A percentile compares a stretch with the other conserved stretches of the same genome.
Evolutionary conservation across 768 basidiomycete genomes (phyloP).

Genomic region (Hygrophorus pudorinus): DNA sequence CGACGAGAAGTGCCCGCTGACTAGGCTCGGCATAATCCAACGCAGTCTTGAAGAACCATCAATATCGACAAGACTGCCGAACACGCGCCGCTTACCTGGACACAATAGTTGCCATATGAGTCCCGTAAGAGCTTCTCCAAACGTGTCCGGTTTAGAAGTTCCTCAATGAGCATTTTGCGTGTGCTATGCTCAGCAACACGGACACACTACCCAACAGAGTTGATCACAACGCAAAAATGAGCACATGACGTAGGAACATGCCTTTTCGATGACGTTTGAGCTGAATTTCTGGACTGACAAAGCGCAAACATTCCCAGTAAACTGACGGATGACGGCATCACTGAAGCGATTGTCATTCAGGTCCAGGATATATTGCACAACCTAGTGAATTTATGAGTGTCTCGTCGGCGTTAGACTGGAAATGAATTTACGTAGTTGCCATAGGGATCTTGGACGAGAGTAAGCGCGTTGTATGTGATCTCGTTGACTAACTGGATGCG

Average conservation of each 20-base stretch:
- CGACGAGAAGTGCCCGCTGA: conserved; percentile 87
- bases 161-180: conserved; percentile 90
- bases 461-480: conserved; percentile 97
- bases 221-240: neutral
- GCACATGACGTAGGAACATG: conserved; percentile 14
- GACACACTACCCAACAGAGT: conserved; percentile 41
- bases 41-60: conserved; percentile 56
- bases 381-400: conserved; percentile 31
- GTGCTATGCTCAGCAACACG: conserved; percentile 95
- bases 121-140: conserved; percentile 94
- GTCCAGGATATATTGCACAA: conserved; percentile 97
- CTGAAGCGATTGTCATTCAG: conserved; percentile 98
- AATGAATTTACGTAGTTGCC: conserved; percentile 68
- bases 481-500: conserved; percentile 95
- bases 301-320: conserved; percentile 94
- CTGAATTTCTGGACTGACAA: conserved; percentile 99
- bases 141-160: conserved; percentile 87
- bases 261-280: conserved; percentile 98
- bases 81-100: conserved; percentile 45
- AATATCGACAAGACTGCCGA: conserved; percentile 6
- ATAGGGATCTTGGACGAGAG: conserved; percentile 95
- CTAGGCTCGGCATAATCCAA: conserved; percentile 94
- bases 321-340: conserved; percentile 95
- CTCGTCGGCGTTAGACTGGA: neutral
- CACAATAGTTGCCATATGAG: conserved; percentile 94